These are phyloP conservation scores for Tolypocladium tundrense DNA, from an alignment of 2,329 filamentous ascomycete species.

Conservation along the genomic window DNA sequence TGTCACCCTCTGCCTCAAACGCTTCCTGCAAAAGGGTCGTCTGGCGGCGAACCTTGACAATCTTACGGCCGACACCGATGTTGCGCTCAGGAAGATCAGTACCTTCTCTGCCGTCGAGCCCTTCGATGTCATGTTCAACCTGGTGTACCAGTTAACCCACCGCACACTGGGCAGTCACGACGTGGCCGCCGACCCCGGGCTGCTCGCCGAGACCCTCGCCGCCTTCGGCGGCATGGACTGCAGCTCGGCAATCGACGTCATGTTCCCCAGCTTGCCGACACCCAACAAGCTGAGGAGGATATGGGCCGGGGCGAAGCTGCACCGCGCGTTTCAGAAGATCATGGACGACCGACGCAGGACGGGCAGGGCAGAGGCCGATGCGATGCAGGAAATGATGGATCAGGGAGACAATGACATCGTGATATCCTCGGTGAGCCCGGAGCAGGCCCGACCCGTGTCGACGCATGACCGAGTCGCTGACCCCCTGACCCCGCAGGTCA, in stretches of 20 bases:
- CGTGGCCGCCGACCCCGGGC: conserved; percentile 34
- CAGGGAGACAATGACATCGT: conserved; percentile 31
- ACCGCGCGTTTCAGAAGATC: conserved; percentile 36
- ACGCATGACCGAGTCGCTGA: not conserved
- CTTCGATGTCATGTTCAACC: conserved; percentile 40
- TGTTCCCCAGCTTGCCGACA: conserved; percentile 43
- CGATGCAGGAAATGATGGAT: conserved; percentile 43
- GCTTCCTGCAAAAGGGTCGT: conserved; percentile 25
- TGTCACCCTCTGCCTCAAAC: conserved; percentile 19
- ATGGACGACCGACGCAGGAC: conserved; percentile 32
- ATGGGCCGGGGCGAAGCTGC: conserved; percentile 34
- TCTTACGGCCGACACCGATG: conserved; percentile 30
- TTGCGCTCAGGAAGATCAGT: not conserved
- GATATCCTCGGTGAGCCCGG: conserved; percentile 27
- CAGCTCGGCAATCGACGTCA: conserved; percentile 31
- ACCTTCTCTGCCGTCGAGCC: conserved; percentile 27
- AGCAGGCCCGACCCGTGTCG: not conserved
- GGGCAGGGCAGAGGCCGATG: conserved; percentile 34
- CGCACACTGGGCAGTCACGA: conserved; percentile 42
- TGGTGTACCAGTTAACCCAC: conserved; percentile 48
- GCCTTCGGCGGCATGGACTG: conserved; percentile 37
- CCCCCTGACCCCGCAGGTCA: conserved; percentile 24
- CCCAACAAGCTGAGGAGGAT: conserved; percentile 29
- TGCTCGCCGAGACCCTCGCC: conserved; percentile 30
- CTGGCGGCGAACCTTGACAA: conserved; percentile 26